Evolutionary conservation across 352 stramenopile genomes (phyloP).

Genomic region (Phytophthora sojae): DNA sequence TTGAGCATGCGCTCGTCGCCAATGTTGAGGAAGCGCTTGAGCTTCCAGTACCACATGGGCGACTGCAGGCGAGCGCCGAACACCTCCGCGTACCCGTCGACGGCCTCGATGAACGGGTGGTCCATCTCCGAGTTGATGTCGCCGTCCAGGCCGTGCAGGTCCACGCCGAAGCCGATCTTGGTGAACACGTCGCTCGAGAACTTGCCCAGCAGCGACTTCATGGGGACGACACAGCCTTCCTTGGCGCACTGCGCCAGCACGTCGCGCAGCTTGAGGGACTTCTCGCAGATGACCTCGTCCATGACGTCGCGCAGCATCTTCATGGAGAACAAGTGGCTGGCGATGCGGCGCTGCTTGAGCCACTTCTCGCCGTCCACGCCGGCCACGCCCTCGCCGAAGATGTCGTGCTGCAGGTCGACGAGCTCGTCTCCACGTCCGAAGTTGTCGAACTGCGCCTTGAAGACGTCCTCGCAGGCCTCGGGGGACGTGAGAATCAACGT

Average conservation of each 20-base stretch:
- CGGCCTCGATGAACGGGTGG: constrained; percentile 56
- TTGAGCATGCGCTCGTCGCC: constrained; percentile 47
- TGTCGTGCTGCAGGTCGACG: constrained; percentile 38
- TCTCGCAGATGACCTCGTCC: constrained; percentile 46
- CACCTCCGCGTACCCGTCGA: constrained; percentile 44
- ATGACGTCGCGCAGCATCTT: constrained; percentile 46
- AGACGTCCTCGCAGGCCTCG: constrained; percentile 39
- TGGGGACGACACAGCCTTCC: constrained; percentile 13
- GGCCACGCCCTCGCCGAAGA: constrained; percentile 71
- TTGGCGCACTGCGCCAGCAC: constrained; percentile 35
- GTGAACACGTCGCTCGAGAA: constrained; percentile 83
- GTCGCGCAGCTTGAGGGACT: constrained; percentile 41
- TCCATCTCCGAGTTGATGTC: constrained; percentile 44
- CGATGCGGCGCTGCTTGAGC: constrained; percentile 65
- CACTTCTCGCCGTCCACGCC: constrained; percentile 53
- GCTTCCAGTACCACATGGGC: constrained; percentile 58
- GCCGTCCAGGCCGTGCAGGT: constrained; percentile 53
- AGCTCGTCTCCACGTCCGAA: constrained; percentile 50
- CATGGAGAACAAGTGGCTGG: constrained; percentile 82
- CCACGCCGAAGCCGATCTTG: constrained; percentile 77
- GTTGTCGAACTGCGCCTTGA: constrained; percentile 57
- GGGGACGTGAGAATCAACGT: constrained; percentile 53
- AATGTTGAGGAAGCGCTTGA: constrained; percentile 49
- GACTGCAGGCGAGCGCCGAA: constrained; percentile 53
- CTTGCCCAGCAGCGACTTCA: constrained; percentile 58